Evolutionary conservation across 371 early-diverging fungal genomes (phyloP), one percentile per base, ranked within the genome.

Genomic region (Massospora cicadina): DNA sequence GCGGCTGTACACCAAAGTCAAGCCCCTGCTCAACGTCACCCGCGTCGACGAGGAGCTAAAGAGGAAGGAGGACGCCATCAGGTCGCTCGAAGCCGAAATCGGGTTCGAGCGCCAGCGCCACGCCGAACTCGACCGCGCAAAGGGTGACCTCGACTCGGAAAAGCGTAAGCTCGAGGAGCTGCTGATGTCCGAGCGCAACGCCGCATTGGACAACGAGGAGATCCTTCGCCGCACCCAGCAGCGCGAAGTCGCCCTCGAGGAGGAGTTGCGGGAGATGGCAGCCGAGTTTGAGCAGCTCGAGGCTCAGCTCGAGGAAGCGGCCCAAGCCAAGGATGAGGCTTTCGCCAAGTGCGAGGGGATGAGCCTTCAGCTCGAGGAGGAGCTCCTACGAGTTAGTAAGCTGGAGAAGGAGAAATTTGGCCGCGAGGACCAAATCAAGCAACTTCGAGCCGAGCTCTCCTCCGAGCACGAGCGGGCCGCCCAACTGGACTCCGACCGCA

Each of bases 1-100:
- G 93, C 87, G 82, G 65, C 79, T 99, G 29, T 99, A 95, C 76
- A 80, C 88, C 68, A 94, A 95, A 60, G 85, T 98, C 67, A 96
- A 98, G 77, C 98, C 99, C n/a, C 79, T 98, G 55, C 77, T 96
- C 53, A 90, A 87, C 57, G 93, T 93, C 0, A 86, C 84, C 66
- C 84, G 85, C 21, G 74, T 79, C 21, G 91, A 93, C 55, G 81
- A 86, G 64, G 82, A 89, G 75, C 68, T 87, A 33, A 75, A 81
- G 33, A 79, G 81, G 69, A 72, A 79, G 65, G 81, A 89, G 69
- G 83, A 77, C 65, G 54, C 75, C n/a, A 77, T 79, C 30, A 72
- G 73, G 13, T 78, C 77, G 61, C 73, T 82, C 69, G 81, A 82
- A 55, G 82, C 81, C 57, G 73, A 78, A 54, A 73, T 81, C 13